A percentile compares a stretch with the other conserved stretches of the same genome.
These are phyloP conservation scores for Lactifluus volemus DNA, from an alignment of 768 basidiomycete genomes.

Conservation along the genomic window DNA sequence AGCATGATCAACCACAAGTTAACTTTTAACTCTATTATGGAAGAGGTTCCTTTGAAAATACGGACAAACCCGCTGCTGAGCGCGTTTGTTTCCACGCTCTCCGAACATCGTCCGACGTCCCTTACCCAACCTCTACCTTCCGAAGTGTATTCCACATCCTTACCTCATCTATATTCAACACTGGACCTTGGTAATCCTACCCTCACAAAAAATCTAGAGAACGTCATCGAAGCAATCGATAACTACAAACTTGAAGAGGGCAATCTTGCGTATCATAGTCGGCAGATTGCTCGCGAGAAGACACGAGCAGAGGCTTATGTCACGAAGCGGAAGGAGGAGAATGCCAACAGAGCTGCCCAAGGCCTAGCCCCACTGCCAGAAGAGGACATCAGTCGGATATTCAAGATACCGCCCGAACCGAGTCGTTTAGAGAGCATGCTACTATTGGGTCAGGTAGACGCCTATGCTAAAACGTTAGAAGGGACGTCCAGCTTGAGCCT, in stretches of 20 bases:
- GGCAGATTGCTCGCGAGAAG: conserved; percentile 85
- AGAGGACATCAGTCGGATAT: conserved; percentile 74
- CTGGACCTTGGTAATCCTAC: conserved; percentile 65
- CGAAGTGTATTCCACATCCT: conserved; percentile 22
- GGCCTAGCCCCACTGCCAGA: conserved; percentile 82
- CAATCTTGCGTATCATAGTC: conserved; percentile 78
- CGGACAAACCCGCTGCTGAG: conserved; percentile 73
- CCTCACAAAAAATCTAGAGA: conserved; percentile 69
- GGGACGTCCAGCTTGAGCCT: conserved; percentile 49
- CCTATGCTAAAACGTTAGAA: conserved; percentile 69
- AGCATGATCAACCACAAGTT: conserved; percentile 75
- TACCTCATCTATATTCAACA: conserved; percentile 55
- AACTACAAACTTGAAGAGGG: conserved; percentile 85
- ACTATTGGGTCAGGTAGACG: conserved; percentile 81
- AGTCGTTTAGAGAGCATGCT: conserved; percentile 82
- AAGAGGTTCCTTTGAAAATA: conserved; percentile 79
- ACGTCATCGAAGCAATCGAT: conserved; percentile 79
- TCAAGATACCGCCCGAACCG: conserved; percentile 85
- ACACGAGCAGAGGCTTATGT: conserved; percentile 69
- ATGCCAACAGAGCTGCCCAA: conserved; percentile 64
- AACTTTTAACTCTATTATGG: conserved; percentile 78
- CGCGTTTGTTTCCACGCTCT: conserved; percentile 65
- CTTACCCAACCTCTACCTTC: conserved; percentile 33
- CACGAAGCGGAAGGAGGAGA: conserved; percentile 86
- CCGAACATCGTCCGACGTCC: conserved; percentile 36